phyloP scores from a whole-genome alignment of 106 monocot genomes.

The Allium fistulosum region DNA sequence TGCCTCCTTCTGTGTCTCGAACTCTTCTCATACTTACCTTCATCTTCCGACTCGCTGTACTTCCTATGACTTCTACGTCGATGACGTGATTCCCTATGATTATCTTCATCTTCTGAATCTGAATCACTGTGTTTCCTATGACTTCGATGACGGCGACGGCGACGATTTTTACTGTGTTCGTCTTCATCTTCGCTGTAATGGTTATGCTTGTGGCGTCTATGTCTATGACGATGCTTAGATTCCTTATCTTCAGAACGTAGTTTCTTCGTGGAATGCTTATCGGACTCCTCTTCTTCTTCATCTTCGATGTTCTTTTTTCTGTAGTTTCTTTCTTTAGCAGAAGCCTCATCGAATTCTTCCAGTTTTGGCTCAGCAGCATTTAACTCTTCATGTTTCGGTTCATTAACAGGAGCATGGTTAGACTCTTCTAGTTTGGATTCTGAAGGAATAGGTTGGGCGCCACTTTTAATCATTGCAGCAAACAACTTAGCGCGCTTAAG shows the following conservation, averaged over 20 bases:
- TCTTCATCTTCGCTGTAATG: conserved; percentile 37
- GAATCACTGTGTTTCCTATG: conserved; percentile 15
- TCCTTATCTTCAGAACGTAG: conserved; percentile 26
- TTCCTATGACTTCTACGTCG: conserved; percentile 1
- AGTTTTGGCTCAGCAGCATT: conserved; percentile 13
- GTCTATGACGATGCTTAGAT: conserved; percentile 10
- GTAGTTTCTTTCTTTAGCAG: conserved; percentile 7
- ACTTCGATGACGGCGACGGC: conserved; percentile 7
- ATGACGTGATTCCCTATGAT: conserved; percentile 3
- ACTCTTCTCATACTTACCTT: conserved; percentile 17
- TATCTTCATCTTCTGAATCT: conserved; percentile 34
- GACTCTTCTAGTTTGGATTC: no score
- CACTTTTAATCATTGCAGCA: conserved; percentile 69
- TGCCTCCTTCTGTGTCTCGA: conserved; percentile 15
- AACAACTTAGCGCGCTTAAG: conserved; percentile 85
- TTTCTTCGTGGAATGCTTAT: conserved; percentile 30
- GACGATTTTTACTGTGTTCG: conserved; percentile 15
- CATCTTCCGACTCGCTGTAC: conserved; percentile 30
- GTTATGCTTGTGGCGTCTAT: conserved; percentile 2
- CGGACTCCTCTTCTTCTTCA: conserved; percentile 22
- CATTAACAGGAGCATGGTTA: no score
- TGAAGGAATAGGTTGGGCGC: not conserved
- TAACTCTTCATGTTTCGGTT: not conserved
- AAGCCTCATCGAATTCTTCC: conserved; percentile 50
- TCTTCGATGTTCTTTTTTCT: conserved; percentile 16